phyloP scores from a whole-genome alignment of 371 early-diverging fungal species.

The Zychaea mexicana region DNA sequence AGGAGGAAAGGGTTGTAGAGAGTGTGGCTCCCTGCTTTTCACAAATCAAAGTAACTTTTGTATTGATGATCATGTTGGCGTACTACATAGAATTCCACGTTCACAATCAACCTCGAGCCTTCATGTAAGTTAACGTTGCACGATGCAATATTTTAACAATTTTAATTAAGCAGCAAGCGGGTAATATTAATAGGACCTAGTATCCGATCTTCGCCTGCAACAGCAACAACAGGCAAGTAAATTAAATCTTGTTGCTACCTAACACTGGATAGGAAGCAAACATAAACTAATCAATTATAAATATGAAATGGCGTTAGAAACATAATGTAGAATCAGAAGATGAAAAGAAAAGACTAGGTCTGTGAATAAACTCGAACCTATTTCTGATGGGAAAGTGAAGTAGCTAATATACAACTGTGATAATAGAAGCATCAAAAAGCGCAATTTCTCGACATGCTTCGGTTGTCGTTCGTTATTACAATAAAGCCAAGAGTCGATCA shows the following conservation, averaged over 20 bases:
- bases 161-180: not conserved
- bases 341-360: not conserved
- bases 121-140: conserved; percentile 1
- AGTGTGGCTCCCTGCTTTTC: too few species aligned
- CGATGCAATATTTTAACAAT: conserved; percentile 1
- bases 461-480: not conserved
- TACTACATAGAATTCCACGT: not conserved
- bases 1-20: too few species aligned
- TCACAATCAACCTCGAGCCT: conserved; percentile 10
- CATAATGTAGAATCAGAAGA: not conserved
- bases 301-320: not conserved
- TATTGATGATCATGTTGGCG: not conserved
- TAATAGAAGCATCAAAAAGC: not conserved
- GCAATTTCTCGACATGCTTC: conserved; percentile 3
- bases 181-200: conserved; percentile 2
- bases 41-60: not conserved
- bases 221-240: not conserved
- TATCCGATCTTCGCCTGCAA: conserved; percentile 7
- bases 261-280: not conserved
- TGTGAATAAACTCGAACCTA: not conserved
- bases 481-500: conserved; percentile 8
- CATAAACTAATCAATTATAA: too few species aligned
- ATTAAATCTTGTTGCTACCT: not conserved
- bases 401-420: not conserved
- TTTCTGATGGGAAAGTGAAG: not conserved